Evolutionary conservation across 805 yeast genomes (phyloP), one percentile per base, ranked within the genome.

Genomic region (Tetrapisispora pingtungensis): DNA sequence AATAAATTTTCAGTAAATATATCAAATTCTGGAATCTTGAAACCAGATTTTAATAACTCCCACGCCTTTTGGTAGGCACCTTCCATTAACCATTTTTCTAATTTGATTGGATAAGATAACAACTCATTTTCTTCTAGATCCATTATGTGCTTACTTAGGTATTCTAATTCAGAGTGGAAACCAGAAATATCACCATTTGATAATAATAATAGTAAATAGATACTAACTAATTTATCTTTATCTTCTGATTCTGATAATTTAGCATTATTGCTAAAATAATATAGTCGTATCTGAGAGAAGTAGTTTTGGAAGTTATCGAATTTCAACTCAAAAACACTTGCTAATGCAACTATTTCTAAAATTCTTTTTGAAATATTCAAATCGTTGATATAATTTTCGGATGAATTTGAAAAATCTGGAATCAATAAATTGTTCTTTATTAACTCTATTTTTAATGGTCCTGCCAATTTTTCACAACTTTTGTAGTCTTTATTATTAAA

Each of bases 31-130:
- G 79, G 76, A 51, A 81, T 78, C 37, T 56, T 61, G 42, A 49
- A 53, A 7, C 61, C 68, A 44, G 51, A 53, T 54, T 55, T 58
- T 67, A 84, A 73, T 44, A 84, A 73, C 53, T 77, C 81, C 83
- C 93, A 84, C 38, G 89, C 90, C 64, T 85, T 85, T 64, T 87
- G 93, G 65, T 89, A 93, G 51, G 90, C 84, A 36, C 98, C 98
- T 67, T 93, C 97, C 82, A 90, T 87, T 52, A 93, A 75, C 83
- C 94, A 86, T 52, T 85, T 80, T 63, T 93, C 97, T 55, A 93
- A 78, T 53, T 80, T 80, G 43, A 90, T 80, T 20, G 97, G 97
- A 61, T 88, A 88, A 40, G 78, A 75, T 53, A 90, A 70, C 61
- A 73, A 85, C 52, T 73, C 70, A 61, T 85, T 95, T 31, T 72